A percentile compares a stretch with the other conserved stretches of the same genome.
Conservation (phyloP, 1,284 basidiomycete species). For the Cystobasidiaceae sp. region DNA sequence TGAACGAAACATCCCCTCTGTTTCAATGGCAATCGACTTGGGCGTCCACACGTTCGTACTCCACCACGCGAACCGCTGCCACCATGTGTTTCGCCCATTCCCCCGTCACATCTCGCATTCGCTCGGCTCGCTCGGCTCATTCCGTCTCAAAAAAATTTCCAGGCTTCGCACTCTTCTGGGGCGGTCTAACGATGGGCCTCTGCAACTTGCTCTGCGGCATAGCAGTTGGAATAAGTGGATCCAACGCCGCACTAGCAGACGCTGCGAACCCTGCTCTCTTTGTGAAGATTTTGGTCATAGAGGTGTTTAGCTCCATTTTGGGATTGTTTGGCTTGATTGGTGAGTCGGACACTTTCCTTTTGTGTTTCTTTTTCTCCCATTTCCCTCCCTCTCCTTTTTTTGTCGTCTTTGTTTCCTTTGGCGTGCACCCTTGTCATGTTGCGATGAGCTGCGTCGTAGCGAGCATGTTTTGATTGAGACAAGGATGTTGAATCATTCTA, state of each 20-base stretch:
- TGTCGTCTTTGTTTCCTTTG: not conserved
- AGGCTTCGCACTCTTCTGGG: slow-evolving; percentile 92
- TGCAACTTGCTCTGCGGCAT: slow-evolving; percentile 93
- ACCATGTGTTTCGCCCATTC: too few species aligned
- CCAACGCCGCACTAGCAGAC: slow-evolving; percentile 84
- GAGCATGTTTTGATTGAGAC: too few species aligned
- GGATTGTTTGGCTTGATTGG: slow-evolving; percentile 87
- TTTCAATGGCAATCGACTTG: too few species aligned
- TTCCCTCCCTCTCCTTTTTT: not conserved
- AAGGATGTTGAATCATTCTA: too few species aligned
- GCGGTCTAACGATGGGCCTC: slow-evolving; percentile 76
- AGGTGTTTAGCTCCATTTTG: slow-evolving; percentile 87
- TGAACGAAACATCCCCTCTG: not conserved
- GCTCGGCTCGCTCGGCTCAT: too few species aligned
- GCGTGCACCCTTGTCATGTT: slow-evolving; percentile 3
- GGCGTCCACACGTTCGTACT: too few species aligned
- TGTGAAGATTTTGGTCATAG: slow-evolving; percentile 89
- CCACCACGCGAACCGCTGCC: too few species aligned
- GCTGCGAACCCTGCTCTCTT: slow-evolving; percentile 87
- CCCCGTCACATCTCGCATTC: too few species aligned
- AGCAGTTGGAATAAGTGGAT: slow-evolving; percentile 83
- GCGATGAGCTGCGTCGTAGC: too few species aligned
- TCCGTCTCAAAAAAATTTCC: too few species aligned
- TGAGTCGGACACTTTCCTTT: slow-evolving; percentile 49
- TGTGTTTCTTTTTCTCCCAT: not conserved